Evolutionary conservation across 495 filamentous ascomycete genomes (phyloP).

Genomic region (Xylaria palmicola): DNA sequence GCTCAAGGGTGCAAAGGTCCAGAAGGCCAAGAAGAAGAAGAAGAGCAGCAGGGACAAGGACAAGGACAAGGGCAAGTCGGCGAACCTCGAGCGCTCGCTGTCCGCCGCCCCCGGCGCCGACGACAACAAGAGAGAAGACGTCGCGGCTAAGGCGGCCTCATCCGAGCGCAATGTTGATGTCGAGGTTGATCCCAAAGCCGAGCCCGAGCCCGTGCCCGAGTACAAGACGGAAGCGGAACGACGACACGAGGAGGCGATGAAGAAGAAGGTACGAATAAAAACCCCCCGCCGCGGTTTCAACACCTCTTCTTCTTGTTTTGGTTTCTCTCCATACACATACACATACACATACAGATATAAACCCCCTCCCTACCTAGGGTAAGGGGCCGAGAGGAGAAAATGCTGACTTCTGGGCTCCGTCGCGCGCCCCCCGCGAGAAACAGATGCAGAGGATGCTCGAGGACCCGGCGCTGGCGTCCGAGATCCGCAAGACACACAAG

Average conservation of each 20-base stretch:
- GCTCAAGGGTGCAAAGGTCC: constrained; percentile 70
- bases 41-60: constrained; percentile 36
- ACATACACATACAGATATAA: constrained; percentile 1
- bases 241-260: constrained; percentile 72
- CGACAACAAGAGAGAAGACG: constrained; percentile 15
- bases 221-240: constrained; percentile 85
- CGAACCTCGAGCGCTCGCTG: constrained; percentile 37
- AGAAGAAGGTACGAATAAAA: constrained; percentile 67
- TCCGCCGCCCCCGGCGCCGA: constrained; percentile 18
- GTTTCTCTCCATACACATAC: neutral
- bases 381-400: neutral
- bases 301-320: neutral
- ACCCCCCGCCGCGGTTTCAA: neutral
- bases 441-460: constrained; percentile 68
- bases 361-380: constrained; percentile 31
- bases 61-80: constrained; percentile 10
- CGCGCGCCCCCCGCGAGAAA: constrained; percentile 35
- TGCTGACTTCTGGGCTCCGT: constrained; percentile 44
- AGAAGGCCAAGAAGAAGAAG: constrained; percentile 63
- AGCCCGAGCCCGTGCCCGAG: constrained; percentile 17
- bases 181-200: too few relatives aligned
- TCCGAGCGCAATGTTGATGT: too few relatives aligned
- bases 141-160: constrained; percentile 16
- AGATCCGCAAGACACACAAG: constrained; percentile 93
- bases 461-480: constrained; percentile 46